Evolutionary conservation across 352 stramenopile genomes (phyloP).

Genomic region (Globisporangium irregulare): DNA sequence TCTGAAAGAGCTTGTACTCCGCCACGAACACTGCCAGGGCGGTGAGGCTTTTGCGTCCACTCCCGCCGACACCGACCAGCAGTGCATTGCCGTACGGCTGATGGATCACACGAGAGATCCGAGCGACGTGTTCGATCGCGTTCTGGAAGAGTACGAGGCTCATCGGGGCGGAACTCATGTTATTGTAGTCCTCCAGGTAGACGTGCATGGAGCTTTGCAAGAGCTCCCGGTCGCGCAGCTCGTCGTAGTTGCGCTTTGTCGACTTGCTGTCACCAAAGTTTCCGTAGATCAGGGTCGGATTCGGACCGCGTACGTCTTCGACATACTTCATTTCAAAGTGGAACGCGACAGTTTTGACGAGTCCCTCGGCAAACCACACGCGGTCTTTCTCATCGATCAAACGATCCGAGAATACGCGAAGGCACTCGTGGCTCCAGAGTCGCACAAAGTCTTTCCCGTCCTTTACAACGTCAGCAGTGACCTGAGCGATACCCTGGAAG

Average conservation of each 20-base stretch:
- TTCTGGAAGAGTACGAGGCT: slow-evolving; percentile 94
- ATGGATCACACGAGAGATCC: slow-evolving; percentile 91
- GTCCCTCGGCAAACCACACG: slow-evolving; percentile 76
- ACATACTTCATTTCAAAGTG: slow-evolving; percentile 84
- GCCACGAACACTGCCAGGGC: slow-evolving; percentile 93
- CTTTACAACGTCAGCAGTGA: slow-evolving; percentile 68
- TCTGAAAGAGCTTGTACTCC: slow-evolving; percentile 94
- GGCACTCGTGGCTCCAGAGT: slow-evolving; percentile 91
- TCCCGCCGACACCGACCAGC: slow-evolving; percentile 91
- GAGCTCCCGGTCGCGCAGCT: slow-evolving; percentile 80
- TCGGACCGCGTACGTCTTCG: slow-evolving; percentile 50
- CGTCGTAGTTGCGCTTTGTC: slow-evolving; percentile 78
- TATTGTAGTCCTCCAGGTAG: slow-evolving; percentile 96
- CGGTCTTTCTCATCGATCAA: slow-evolving; percentile 90
- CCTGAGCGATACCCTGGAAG: slow-evolving; percentile 90
- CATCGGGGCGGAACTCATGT: slow-evolving; percentile 93
- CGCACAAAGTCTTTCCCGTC: slow-evolving; percentile 86
- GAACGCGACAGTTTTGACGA: slow-evolving; percentile 63
- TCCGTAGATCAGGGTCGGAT: slow-evolving; percentile 83
- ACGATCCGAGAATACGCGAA: slow-evolving; percentile 90
- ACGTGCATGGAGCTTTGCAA: slow-evolving; percentile 87
- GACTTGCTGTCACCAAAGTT: slow-evolving; percentile 85
- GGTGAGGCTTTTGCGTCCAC: slow-evolving; percentile 91
- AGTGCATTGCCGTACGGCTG: slow-evolving; percentile 93
- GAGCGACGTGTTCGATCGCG: slow-evolving; percentile 92